Percentiles rank a stretch among this genome's conserved stretches.
These are phyloP conservation scores for Crithidia mellificae DNA, from an alignment of 208 protist species.

Conservation along the genomic window DNA sequence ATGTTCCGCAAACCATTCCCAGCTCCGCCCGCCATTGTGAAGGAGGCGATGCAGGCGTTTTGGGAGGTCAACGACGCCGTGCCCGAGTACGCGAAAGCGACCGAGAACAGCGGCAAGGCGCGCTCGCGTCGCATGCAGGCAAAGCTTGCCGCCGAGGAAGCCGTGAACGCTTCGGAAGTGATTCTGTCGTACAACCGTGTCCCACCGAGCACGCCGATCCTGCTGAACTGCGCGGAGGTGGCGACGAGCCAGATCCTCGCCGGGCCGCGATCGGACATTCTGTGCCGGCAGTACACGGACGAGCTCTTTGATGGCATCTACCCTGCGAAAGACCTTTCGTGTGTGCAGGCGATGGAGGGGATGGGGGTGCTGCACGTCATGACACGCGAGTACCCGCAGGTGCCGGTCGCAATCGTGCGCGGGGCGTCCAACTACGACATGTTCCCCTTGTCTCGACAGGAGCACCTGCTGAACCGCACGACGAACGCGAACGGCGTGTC, in stretches of 20 bases:
- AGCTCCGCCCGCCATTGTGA: constrained; percentile 32
- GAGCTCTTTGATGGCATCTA: constrained; percentile 34
- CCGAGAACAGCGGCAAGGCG: not conserved
- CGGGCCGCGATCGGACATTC: constrained; percentile 40
- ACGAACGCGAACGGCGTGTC: constrained; percentile 3
- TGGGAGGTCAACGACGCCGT: constrained; percentile 54
- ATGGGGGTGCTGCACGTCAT: constrained; percentile 57
- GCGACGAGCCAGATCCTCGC: constrained; percentile 52
- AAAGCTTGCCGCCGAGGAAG: not conserved
- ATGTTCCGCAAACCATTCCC: constrained; percentile 51
- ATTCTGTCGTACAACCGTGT: constrained; percentile 33
- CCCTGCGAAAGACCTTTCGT: constrained; percentile 38
- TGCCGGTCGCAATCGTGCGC: constrained; percentile 59
- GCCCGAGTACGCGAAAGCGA: constrained; percentile 25
- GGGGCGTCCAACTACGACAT: constrained; percentile 58
- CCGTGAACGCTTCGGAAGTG: constrained; percentile 7
- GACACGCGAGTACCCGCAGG: constrained; percentile 36
- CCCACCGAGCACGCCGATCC: constrained; percentile 35
- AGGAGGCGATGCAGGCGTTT: constrained; percentile 36
- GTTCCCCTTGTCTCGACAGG: constrained; percentile 42
- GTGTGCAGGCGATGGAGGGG: constrained; percentile 62
- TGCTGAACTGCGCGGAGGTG: constrained; percentile 59
- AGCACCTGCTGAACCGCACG: constrained; percentile 26
- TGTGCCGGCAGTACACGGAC: constrained; percentile 58
- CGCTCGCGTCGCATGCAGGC: not conserved